Base-by-base conservation (phyloP, 495 filamentous ascomycete species). In the Ascodesmis nigricans region DNA sequence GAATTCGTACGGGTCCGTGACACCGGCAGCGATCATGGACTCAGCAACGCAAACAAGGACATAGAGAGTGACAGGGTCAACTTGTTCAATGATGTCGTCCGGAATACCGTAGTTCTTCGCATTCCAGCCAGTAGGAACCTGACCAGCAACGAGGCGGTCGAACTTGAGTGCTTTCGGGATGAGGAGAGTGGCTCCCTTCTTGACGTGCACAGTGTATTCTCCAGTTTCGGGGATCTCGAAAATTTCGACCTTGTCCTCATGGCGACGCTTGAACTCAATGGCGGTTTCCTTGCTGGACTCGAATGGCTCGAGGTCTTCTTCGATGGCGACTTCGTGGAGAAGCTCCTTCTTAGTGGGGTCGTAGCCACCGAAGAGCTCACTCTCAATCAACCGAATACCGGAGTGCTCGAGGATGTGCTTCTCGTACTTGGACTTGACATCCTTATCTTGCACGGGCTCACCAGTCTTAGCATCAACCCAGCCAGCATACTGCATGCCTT, bases 1-100 rank as follows among this genome's bases (percentile, higher is more conserved):
- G 59, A 99, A 95, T 57, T 99, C 87, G 49, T 93, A 99, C 15
- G 87, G 90, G 54, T 99, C 90, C n/a, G 83, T 93, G 54, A 99
- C 83, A 72, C 87, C 87, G 32, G 82, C 71, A 0, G 80, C 71
- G 24, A 95, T 65, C 31, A 99, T 70, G 7, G 84, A 66, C 55
- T 99, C 90, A 3, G 75, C 81, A 21, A 80, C 84, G 40, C 80
- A 82, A 36, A 95, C 81, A 21, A 99, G 73, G 14, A 93, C 81
- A 47, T 76, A 95, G 24, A 99, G 63, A 3, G 90, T 91, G 31
- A 92, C 81, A 3, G 83, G 84, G 45, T 99, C 90, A 33, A 99
- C 87, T 56, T 99, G 87, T 29, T 73, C 73, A 50, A 95, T 83
- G 48, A 99, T 99, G 52, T 99, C 87, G 33, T 93, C 87, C 3